A percentile compares a stretch with the other conserved stretches of the same genome.
Evolutionary conservation across 2,329 filamentous ascomycete genomes (phyloP).

Genomic region (Trichoderma aggressivum): DNA sequence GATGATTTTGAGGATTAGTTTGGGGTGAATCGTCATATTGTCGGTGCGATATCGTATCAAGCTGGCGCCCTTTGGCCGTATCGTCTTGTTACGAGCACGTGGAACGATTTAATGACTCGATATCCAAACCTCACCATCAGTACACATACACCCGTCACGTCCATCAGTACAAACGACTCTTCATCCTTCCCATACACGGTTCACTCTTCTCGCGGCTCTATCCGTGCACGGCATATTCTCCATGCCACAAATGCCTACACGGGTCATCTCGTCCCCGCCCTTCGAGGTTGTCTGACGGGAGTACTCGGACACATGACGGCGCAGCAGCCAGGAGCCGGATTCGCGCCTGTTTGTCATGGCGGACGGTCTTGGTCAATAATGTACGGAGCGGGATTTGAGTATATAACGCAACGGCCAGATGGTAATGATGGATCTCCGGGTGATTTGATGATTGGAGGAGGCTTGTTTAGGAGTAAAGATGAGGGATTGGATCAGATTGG

Average conservation of each 20-base stretch:
- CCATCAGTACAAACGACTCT: conserved; percentile 23
- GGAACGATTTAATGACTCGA: conserved; percentile 38
- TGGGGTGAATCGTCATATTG: conserved; percentile 33
- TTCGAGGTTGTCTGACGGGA: conserved; percentile 45
- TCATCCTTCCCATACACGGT: conserved; percentile 38
- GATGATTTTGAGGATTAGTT: conserved; percentile 28
- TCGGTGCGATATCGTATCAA: conserved; percentile 42
- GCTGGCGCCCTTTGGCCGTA: conserved; percentile 52
- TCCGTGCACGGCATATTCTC: conserved; percentile 49
- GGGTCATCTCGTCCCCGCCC: conserved; percentile 47
- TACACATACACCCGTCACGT: conserved; percentile 37
- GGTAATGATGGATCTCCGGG: conserved; percentile 30
- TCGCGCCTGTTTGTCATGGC: conserved; percentile 30
- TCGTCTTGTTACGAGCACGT: conserved; percentile 45
- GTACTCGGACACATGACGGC: conserved; percentile 49
- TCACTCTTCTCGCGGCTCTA: conserved; percentile 42
- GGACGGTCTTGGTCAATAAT: conserved; percentile 50
- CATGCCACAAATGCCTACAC: conserved; percentile 57
- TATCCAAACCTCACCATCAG: conserved; percentile 38
- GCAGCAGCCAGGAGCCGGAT: conserved; percentile 39
- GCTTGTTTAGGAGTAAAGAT: conserved; percentile 41
- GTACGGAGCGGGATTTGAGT: conserved; percentile 48
- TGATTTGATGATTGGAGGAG: conserved; percentile 55
- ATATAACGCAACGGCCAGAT: conserved; percentile 47
- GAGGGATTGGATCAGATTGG: conserved; percentile 47